Evolutionary conservation across 306 rosid genomes (phyloP).

Genomic region (Cucurbita moschata): DNA sequence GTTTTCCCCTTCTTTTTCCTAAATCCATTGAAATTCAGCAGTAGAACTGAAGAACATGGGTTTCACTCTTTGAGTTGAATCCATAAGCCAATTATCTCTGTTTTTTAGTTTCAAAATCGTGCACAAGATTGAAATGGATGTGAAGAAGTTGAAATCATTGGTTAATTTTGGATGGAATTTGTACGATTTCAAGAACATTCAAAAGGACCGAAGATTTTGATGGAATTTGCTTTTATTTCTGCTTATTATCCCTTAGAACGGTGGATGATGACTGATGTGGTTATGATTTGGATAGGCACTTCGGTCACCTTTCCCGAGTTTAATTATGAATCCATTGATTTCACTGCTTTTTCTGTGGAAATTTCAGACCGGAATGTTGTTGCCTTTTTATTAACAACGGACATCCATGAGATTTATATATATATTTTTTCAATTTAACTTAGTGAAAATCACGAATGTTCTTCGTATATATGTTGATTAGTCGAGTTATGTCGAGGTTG

Average conservation of each 20-base stretch:
- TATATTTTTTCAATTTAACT: not conserved
- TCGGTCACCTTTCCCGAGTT: conserved; percentile 5
- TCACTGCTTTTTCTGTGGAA: not conserved
- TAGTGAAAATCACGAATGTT: too few species aligned
- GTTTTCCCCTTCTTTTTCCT: not conserved
- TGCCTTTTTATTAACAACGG: not conserved
- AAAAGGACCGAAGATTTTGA: not conserved
- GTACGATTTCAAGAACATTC: not conserved
- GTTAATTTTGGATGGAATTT: not conserved
- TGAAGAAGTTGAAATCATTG: not conserved
- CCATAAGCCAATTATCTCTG: not conserved
- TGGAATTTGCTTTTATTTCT: not conserved
- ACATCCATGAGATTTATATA: not conserved
- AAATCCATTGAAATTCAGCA: not conserved
- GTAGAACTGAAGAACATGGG: not conserved
- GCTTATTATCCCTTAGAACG: not conserved
- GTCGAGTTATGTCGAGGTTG: too few species aligned
- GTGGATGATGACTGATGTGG: not conserved
- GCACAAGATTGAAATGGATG: too few species aligned
- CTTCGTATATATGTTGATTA: too few species aligned
- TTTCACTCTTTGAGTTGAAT: not conserved
- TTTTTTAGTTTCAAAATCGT: not conserved
- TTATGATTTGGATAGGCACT: not conserved
- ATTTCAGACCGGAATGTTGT: not conserved
- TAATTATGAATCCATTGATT: conserved; percentile 4